Conservation (phyloP, 371 early-diverging fungal species). For the Mortierella sp. region DNA sequence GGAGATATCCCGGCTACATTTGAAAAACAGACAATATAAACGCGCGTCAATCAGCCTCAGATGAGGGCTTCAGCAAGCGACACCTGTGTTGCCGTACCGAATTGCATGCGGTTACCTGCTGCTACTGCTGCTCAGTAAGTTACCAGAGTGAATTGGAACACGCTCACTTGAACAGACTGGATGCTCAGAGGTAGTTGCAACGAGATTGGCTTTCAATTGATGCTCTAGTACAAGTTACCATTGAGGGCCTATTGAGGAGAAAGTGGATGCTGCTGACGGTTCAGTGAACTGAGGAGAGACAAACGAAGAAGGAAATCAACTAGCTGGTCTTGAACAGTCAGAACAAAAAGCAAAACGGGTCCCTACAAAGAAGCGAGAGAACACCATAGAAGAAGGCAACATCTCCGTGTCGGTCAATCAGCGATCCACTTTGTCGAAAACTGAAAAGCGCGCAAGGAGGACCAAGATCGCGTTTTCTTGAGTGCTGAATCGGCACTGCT, state of each 20-base stretch:
- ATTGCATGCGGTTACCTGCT: background rate
- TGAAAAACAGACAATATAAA: background rate
- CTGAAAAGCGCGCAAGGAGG: too few relatives aligned
- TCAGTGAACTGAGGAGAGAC: background rate
- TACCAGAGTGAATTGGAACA: background rate
- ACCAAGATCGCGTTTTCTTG: too few relatives aligned
- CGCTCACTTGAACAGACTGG: background rate
- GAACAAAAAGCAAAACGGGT: background rate
- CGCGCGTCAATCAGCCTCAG: background rate
- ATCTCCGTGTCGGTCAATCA: too few relatives aligned
- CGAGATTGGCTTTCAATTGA: background rate
- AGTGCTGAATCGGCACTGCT: background rate
- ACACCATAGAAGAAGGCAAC: background rate
- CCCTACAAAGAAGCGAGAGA: too few relatives aligned
- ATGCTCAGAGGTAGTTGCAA: background rate
- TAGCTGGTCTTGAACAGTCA: background rate
- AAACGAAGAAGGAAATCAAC: background rate
- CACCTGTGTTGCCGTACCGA: background rate
- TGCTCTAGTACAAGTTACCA: background rate
- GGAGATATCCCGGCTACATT: background rate
- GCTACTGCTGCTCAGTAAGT: background rate
- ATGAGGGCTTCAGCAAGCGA: background rate
- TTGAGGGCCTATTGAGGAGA: background rate
- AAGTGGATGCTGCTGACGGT: background rate
- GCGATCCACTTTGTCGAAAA: too few relatives aligned